A percentile compares a stretch with the other conserved stretches of the same genome.
phyloP scores from a whole-genome alignment of 257 asterid species.

The Avicennia marina region DNA sequence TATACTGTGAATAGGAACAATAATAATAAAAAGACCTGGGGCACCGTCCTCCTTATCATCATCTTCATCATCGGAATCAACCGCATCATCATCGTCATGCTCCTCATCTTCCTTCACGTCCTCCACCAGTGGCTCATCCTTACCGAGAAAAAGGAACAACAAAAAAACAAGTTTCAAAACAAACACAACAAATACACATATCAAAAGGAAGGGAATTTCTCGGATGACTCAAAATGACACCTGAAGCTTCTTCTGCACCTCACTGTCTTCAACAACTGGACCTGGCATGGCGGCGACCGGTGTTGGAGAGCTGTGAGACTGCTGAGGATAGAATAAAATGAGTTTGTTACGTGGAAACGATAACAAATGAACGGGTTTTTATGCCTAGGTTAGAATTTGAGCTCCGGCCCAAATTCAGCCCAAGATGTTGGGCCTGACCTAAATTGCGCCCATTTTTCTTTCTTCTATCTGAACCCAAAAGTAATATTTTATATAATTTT shows the following conservation, averaged over 20 bases:
- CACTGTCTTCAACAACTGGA: slow-evolving; percentile 63
- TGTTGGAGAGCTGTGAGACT: slow-evolving; percentile 5
- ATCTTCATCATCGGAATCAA: slow-evolving; percentile 42
- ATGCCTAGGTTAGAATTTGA: slow-evolving; percentile 27
- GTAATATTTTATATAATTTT: too few relatives aligned
- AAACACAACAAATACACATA: background rate
- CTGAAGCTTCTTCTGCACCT: slow-evolving; percentile 41
- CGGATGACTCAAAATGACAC: slow-evolving; percentile 16
- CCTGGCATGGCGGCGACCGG: slow-evolving; percentile 58
- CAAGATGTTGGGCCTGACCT: too few relatives aligned
- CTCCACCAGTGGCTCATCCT: background rate
- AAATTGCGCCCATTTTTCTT: too few relatives aligned
- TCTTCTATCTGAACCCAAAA: too few relatives aligned
- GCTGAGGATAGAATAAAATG: slow-evolving; percentile 21
- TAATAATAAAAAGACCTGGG: slow-evolving; percentile 28
- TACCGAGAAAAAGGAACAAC: background rate
- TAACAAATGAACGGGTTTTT: slow-evolving; percentile 10
- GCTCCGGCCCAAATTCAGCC: slow-evolving; percentile 7
- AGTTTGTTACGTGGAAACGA: slow-evolving; percentile 6
- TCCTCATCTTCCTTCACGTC: too few relatives aligned
- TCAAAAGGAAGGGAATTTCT: background rate
- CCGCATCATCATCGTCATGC: too few relatives aligned
- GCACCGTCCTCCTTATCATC: slow-evolving; percentile 59
- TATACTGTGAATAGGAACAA: background rate
- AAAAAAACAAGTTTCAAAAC: background rate